phyloP scores from a whole-genome alignment of 2,329 filamentous ascomycete species.

The Trichoderma koningii region DNA sequence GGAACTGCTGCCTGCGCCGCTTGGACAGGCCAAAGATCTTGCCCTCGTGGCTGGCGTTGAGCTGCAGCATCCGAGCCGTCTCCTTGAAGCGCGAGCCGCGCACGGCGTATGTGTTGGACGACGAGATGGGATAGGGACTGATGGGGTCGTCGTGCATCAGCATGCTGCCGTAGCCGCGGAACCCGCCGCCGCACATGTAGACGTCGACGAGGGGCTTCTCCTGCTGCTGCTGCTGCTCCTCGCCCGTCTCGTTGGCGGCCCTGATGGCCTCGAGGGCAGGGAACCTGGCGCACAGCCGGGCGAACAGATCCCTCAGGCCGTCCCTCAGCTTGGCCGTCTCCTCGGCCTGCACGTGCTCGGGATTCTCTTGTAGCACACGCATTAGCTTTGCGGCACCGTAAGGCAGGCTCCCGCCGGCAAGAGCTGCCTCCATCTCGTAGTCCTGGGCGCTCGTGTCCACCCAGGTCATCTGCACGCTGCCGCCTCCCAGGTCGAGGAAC shows the following conservation, averaged over 20 bases:
- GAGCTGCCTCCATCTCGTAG: slow-evolving; percentile 58
- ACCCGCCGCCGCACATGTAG: slow-evolving; percentile 87
- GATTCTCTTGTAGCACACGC: slow-evolving; percentile 48
- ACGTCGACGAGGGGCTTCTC: slow-evolving; percentile 58
- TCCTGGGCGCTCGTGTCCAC: slow-evolving; percentile 51
- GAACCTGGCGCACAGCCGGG: slow-evolving; percentile 52
- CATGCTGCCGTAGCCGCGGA: slow-evolving; percentile 87
- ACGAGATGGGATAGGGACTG: slow-evolving; percentile 78
- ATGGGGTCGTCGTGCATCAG: slow-evolving; percentile 76
- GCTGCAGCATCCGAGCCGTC: slow-evolving; percentile 52
- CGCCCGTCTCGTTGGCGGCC: slow-evolving; percentile 40
- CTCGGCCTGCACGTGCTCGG: slow-evolving; percentile 45
- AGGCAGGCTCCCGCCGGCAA: slow-evolving; percentile 58
- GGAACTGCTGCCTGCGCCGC: slow-evolving; percentile 76
- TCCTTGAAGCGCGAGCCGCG: slow-evolving; percentile 60
- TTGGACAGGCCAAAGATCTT: slow-evolving; percentile 79
- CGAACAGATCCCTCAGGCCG: slow-evolving; percentile 63
- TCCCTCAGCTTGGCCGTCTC: slow-evolving; percentile 57
- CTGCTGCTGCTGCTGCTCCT: slow-evolving; percentile 21
- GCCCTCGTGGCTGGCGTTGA: slow-evolving; percentile 52
- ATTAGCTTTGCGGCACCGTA: slow-evolving; percentile 63
- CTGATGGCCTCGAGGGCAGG: slow-evolving; percentile 49
- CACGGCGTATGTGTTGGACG: slow-evolving; percentile 77
- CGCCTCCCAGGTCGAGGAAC: slow-evolving; percentile 84
- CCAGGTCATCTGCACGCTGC: slow-evolving; percentile 67